Base-by-base conservation (phyloP, 2,329 filamentous ascomycete genomes). In the Penicillium corylophilum region DNA sequence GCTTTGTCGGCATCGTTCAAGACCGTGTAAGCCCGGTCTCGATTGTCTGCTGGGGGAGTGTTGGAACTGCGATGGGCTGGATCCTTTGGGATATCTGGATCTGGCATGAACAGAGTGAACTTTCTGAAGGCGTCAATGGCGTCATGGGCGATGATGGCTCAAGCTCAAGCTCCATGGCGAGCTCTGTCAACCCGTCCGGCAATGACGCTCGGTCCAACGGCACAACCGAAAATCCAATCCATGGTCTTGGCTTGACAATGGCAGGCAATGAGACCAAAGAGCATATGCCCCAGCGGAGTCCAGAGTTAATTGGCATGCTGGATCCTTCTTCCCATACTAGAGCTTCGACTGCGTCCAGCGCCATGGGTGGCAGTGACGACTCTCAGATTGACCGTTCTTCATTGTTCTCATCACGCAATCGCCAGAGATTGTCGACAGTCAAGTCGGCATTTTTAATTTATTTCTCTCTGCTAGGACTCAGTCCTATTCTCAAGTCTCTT, bases 381-480 rank as follows among this genome's bases (percentile, higher is more conserved):
- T 31, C 50, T 41, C 55, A 60, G 50, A 63, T 48, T 12, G 55
- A 59, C 48, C 62, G 64, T 44, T 51, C 64, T 24, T 61, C 69
- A 4, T 60, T 71, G 45, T 61, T 83, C 18, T 81, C 82, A 5
- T 74, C 78, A 3, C 74, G 82, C 36, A 84, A 81, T 57, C 82
- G 84, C 55, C 81, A 85, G 55, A 80, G 85, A 3, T 70, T 96
- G 4, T 85, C 87, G 29, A 96, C 94, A 1, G 85, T 92, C 61
- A 97, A 97, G 73, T 96, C 92, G 0, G 92, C 92, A 0, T 79
- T 95, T 33, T 81, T 97, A 44, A 97, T 97, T 64, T 96, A 95
- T 74, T 95, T 88, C 61, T 92, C 91, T 4, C 80, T 99, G 13
- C 83, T 97, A 3, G 94, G 93, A 10, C 81, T 99, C 4, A 95